Evolutionary conservation across 164 flowering plant species (phyloP), one percentile per base, ranked within the genome.

Genomic region (Umbilicus rupestris): DNA sequence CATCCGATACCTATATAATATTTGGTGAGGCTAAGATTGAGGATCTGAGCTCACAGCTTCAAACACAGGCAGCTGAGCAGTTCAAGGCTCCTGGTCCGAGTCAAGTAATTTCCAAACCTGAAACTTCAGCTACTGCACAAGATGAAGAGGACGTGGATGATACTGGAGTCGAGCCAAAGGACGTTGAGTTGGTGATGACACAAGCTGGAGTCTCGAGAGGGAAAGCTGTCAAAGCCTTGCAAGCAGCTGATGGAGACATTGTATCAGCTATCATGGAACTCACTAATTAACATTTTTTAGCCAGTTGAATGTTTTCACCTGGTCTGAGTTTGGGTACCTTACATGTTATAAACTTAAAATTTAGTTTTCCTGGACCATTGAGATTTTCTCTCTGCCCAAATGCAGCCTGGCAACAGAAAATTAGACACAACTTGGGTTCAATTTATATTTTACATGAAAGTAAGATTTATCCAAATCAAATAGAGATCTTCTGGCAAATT

Each of bases 11-110:
- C 15, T 77, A 80, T 30, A 69, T 80, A 26, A 66, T 80, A 20
- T 80, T 80, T 70, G 83, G 83, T 5, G 83, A 80, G 66, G 83
- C 83, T 1, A 80, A 80, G 80, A 80, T 80, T 42, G 83, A 80
- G 69, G 83, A 80, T 58, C 52, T 80, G 76, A 80, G 80, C 73
- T 78, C 80, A 5, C 83, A 80, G 47, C 75, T 80, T 35, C 83
- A 80, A 70, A 67, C 79, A 37, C 83, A 80, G 72, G 83, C 83
- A 11, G 83, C 83, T 37, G 79, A 77, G 72, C 79, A 80, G 57
- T 80, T 80, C 31, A 77, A 75, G 74, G 79, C 79, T 45, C 77
- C 81, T 26, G 75, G 75, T 73, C 64, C 72, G 33, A 75, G 78
- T n/a, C 33, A 67, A 59, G 76, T 73, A 52, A 71, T 66, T 15